Percentiles rank a stretch among this genome's conserved stretches.
phyloP scores from a whole-genome alignment of 495 filamentous ascomycete species.

The Tuber magnatum region DNA sequence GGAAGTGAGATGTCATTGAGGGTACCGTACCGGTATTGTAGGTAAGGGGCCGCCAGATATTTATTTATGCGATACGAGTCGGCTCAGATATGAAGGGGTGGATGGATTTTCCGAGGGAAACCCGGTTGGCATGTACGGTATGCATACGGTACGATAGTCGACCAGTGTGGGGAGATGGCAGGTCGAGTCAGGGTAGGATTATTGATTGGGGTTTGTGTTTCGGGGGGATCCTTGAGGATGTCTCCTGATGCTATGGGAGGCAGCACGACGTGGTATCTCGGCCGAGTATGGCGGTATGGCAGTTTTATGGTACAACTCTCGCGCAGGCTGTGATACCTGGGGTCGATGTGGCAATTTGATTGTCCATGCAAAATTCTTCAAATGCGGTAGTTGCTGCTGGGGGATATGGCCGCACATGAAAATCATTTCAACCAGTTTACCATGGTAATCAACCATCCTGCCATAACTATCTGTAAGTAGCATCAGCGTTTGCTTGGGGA shows the following conservation, averaged over 20 bases:
- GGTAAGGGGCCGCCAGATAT: neutral
- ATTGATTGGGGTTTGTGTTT: neutral
- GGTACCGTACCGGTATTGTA: too few species aligned
- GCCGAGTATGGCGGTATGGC: neutral
- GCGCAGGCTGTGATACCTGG: neutral
- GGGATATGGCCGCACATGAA: neutral
- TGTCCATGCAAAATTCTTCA: neutral
- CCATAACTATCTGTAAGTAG: neutral
- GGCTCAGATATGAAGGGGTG: neutral
- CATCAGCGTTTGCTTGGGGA: neutral
- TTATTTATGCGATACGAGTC: conserved; percentile 1
- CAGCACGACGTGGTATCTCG: neutral
- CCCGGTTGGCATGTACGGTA: neutral
- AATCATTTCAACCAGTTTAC: neutral
- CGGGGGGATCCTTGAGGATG: neutral
- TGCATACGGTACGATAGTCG: neutral
- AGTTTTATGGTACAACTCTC: neutral
- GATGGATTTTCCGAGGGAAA: neutral
- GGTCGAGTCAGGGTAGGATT: neutral
- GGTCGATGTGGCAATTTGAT: neutral
- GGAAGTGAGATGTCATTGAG: neutral
- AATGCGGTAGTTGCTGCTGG: neutral
- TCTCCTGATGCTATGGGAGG: neutral
- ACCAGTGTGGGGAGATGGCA: neutral
- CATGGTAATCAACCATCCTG: neutral